Conservation (phyloP, 306 rosid species). For the Glycyrrhiza uralensis region DNA sequence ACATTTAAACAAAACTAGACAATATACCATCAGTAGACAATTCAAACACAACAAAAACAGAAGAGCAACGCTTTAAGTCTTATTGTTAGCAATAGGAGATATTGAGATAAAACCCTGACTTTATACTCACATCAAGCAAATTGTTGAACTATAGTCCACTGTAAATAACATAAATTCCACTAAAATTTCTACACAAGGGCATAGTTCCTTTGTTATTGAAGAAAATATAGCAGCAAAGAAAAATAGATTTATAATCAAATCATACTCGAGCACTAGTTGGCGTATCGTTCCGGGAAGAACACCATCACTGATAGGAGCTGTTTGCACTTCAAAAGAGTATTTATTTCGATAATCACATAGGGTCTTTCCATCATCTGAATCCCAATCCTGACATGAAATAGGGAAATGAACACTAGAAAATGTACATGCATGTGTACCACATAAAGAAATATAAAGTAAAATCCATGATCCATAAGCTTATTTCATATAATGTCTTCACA, state of each 20-base stretch:
- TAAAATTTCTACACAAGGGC: not conserved
- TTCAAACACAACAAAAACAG: conserved; percentile 19
- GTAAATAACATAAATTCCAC: not conserved
- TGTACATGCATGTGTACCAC: not conserved
- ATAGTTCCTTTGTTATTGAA: not conserved
- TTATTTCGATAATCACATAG: conserved; percentile 21
- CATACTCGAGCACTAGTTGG: conserved; percentile 78
- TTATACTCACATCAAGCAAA: not conserved
- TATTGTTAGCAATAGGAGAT: not conserved
- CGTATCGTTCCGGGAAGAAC: conserved; percentile 87
- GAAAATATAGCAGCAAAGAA: not conserved
- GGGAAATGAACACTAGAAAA: conserved; percentile 14
- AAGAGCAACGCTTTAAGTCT: not conserved
- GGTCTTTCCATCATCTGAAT: conserved; percentile 30
- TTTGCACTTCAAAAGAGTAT: conserved; percentile 72
- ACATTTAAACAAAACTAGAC: not conserved
- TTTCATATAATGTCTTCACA: not conserved
- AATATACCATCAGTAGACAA: not conserved
- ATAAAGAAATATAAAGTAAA: conserved; percentile 7
- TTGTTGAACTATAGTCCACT: not conserved
- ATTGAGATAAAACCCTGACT: conserved; percentile 4
- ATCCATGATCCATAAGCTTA: not conserved
- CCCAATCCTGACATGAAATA: conserved; percentile 38
- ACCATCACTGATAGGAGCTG: conserved; percentile 71
- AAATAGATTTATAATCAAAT: not conserved